Evolutionary conservation across 805 yeast genomes (phyloP).

Genomic region (Wickerhamomyces rabaulensis): DNA sequence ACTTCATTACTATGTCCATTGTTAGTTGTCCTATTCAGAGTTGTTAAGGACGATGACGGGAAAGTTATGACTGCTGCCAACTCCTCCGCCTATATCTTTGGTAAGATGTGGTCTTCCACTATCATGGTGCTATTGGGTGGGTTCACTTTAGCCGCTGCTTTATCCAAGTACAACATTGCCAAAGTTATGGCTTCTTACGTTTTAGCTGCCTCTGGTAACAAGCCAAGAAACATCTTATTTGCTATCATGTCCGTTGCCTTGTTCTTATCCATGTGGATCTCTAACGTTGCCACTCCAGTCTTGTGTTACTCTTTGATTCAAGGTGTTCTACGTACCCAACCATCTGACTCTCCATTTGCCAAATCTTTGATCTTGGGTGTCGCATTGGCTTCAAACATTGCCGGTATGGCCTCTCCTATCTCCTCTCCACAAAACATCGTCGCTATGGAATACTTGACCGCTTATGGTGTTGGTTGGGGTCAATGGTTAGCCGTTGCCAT

Average conservation of each 20-base stretch:
- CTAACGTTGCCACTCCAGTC: conserved; percentile 96
- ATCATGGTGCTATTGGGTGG: conserved; percentile 89
- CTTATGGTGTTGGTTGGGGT: conserved; percentile 68
- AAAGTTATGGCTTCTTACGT: conserved; percentile 84
- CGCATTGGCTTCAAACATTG: conserved; percentile 86
- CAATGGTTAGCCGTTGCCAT: conserved; percentile 88
- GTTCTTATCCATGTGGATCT: conserved; percentile 89
- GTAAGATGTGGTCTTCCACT: conserved; percentile 92
- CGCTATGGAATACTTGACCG: conserved; percentile 77
- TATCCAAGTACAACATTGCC: conserved; percentile 86
- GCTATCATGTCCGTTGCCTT: conserved; percentile 82
- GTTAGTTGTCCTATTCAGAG: conserved; percentile 64
- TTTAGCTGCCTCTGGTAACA: conserved; percentile 72
- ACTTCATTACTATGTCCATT: conserved; percentile 84
- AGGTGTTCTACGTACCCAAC: conserved; percentile 76
- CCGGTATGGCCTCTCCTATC: conserved; percentile 96
- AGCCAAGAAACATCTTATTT: conserved; percentile 70
- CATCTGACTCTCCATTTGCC: conserved; percentile 72
- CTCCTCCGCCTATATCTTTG: conserved; percentile 64
- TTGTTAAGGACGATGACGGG: conserved; percentile 49
- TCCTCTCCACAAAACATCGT: conserved; percentile 95
- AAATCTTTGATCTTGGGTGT: conserved; percentile 84
- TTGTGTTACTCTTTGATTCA: conserved; percentile 82
- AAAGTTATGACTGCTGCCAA: conserved; percentile 56
- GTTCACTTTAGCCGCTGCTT: conserved; percentile 87